Evolutionary conservation across 2,329 filamentous ascomycete genomes (phyloP).

Genomic region (Pseudocercospora eumusae): DNA sequence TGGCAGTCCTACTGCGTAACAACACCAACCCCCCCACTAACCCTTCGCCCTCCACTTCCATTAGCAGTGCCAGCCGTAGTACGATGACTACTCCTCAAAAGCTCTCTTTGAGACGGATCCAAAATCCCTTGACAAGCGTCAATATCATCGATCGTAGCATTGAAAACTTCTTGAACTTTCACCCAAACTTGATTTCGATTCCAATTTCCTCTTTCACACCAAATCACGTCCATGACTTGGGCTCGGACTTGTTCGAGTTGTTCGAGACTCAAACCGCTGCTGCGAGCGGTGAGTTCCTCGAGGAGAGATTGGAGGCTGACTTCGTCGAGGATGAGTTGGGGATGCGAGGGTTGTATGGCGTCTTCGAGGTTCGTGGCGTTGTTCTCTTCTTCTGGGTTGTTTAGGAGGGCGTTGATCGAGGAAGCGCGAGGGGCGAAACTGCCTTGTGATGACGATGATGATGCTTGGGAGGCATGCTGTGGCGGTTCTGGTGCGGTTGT

Average conservation of each 20-base stretch:
- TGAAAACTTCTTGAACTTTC: slow-evolving; percentile 69
- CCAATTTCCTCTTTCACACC: slow-evolving; percentile 76
- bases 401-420: slow-evolving; percentile 47
- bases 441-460: slow-evolving; percentile 22
- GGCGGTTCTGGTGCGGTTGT: slow-evolving; percentile 32
- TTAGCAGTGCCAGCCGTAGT: background rate
- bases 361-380: background rate
- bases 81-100: background rate
- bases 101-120: slow-evolving; percentile 42
- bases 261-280: slow-evolving; percentile 81
- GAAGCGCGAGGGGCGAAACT: slow-evolving; percentile 39
- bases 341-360: background rate
- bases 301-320: slow-evolving; percentile 61
- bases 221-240: slow-evolving; percentile 85
- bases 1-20: background rate
- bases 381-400: slow-evolving; percentile 34
- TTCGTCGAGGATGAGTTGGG: slow-evolving; percentile 50
- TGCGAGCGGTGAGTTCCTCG: slow-evolving; percentile 63
- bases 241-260: slow-evolving; percentile 93
- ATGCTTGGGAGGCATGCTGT: slow-evolving; percentile 41
- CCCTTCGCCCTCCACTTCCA: background rate
- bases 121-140: slow-evolving; percentile 53
- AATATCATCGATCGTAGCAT: slow-evolving; percentile 71
- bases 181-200: slow-evolving; percentile 74
- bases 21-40: background rate